Percentiles rank a stretch among this genome's conserved stretches.
Conservation (phyloP, 306 rosid genomes). For the Astragalus membranaceus region DNA sequence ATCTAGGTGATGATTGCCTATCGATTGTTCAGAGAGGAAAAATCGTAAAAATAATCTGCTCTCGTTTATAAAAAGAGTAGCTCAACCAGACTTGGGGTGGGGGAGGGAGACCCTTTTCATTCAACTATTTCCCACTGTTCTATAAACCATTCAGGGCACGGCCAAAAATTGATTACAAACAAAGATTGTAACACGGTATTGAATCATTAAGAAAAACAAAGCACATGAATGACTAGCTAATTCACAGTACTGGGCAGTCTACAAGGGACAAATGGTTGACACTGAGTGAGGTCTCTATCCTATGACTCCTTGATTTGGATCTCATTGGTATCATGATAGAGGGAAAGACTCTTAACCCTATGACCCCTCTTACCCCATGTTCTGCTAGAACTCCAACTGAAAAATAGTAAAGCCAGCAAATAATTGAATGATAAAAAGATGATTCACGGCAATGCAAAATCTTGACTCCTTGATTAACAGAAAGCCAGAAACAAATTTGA, state of each 20-base stretch:
- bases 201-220: conserved; percentile 9
- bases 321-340: neutral
- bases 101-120: neutral
- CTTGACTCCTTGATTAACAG: neutral
- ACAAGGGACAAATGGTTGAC: neutral
- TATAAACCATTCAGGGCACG: neutral
- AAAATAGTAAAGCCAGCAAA: neutral
- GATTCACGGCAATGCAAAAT: no score
- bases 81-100: neutral
- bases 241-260: neutral
- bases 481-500: neutral
- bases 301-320: neutral
- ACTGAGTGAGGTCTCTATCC: neutral
- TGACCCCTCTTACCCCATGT: neutral
- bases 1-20: neutral
- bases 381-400: conserved; percentile 13
- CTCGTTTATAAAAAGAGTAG: neutral
- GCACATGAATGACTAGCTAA: neutral
- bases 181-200: neutral
- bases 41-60: neutral
- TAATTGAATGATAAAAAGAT: conserved; percentile 8
- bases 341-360: neutral
- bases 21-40: neutral
- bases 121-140: neutral
- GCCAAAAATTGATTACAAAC: neutral